Percentiles rank a stretch among this genome's conserved stretches.
phyloP scores from a whole-genome alignment of 2,329 filamentous ascomycete species.

The Curvularia lunata region DNA sequence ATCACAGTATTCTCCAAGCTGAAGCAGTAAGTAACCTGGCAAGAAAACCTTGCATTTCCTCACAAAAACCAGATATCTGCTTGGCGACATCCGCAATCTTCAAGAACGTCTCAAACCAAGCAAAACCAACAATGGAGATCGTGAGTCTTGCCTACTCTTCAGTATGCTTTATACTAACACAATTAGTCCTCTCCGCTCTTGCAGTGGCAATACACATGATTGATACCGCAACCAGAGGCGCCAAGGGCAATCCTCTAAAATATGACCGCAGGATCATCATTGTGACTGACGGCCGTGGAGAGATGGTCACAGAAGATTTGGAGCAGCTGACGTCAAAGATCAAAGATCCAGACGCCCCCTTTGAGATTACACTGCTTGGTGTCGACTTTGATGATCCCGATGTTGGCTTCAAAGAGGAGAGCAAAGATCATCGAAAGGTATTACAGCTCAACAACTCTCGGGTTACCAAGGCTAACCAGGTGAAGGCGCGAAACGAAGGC shows the following conservation, averaged over 20 bases:
- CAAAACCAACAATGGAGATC: conserved; percentile 73
- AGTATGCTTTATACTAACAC: conserved; percentile 19
- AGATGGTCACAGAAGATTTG: conserved; percentile 74
- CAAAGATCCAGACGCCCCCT: conserved; percentile 67
- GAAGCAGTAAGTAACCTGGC: conserved; percentile 60
- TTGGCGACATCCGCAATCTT: conserved; percentile 73
- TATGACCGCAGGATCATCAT: conserved; percentile 68
- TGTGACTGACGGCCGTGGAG: conserved; percentile 79
- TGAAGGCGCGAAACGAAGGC: conserved; percentile 72
- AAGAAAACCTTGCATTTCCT: neutral
- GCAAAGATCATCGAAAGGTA: conserved; percentile 76
- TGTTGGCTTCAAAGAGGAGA: conserved; percentile 90
- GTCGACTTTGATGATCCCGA: conserved; percentile 93
- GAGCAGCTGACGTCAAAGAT: conserved; percentile 75
- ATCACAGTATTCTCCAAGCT: conserved; percentile 73
- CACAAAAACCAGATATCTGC: conserved; percentile 56
- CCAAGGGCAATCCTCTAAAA: conserved; percentile 54
- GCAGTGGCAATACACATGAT: conserved; percentile 90
- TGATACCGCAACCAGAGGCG: conserved; percentile 79
- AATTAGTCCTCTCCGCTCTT: conserved; percentile 75
- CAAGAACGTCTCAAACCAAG: conserved; percentile 70
- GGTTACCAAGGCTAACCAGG: conserved; percentile 20
- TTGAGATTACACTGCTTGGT: conserved; percentile 81
- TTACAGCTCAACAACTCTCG: neutral
- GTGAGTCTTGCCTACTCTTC: conserved; percentile 46